Evolutionary conservation across 2,329 filamentous ascomycete species (phyloP).

Genomic region (Calcarisporium arbuscula): DNA sequence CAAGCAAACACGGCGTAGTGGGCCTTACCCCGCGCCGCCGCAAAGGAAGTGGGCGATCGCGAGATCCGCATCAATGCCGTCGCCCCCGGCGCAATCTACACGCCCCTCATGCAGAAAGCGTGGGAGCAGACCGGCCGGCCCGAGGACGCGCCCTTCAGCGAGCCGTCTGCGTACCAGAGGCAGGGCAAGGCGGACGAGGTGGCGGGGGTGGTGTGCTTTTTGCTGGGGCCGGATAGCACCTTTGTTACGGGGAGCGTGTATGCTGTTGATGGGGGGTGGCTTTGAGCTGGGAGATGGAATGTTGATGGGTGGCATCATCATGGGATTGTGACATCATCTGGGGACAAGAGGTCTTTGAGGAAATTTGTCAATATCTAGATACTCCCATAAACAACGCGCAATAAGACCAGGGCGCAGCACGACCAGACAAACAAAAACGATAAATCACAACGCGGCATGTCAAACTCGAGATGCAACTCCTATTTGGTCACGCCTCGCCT

Average conservation of each 20-base stretch:
- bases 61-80: slow-evolving; percentile 41
- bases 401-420: too few relatives aligned
- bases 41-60: slow-evolving; percentile 33
- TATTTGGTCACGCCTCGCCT: too few relatives aligned
- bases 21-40: slow-evolving; percentile 29
- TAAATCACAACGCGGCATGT: too few relatives aligned
- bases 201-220: slow-evolving; percentile 26
- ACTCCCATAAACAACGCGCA: too few relatives aligned
- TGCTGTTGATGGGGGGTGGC: slow-evolving; percentile 38
- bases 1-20: slow-evolving; percentile 32
- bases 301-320: too few relatives aligned
- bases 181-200: slow-evolving; percentile 35
- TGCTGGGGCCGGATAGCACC: slow-evolving; percentile 28
- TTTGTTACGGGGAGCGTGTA: slow-evolving; percentile 34
- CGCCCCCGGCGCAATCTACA: slow-evolving; percentile 42
- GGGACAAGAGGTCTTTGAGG: too few relatives aligned
- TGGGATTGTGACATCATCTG: too few relatives aligned
- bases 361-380: too few relatives aligned
- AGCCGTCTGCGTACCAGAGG: slow-evolving; percentile 35
- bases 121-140: slow-evolving; percentile 28
- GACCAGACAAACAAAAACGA: slow-evolving; percentile 1
- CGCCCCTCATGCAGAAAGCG: slow-evolving; percentile 40
- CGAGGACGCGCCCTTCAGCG: slow-evolving; percentile 32
- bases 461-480: too few relatives aligned
- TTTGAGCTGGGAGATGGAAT: too few relatives aligned